Base-by-base conservation (phyloP, 176 grass and related monocot species). In the Panicum miliaceum region DNA sequence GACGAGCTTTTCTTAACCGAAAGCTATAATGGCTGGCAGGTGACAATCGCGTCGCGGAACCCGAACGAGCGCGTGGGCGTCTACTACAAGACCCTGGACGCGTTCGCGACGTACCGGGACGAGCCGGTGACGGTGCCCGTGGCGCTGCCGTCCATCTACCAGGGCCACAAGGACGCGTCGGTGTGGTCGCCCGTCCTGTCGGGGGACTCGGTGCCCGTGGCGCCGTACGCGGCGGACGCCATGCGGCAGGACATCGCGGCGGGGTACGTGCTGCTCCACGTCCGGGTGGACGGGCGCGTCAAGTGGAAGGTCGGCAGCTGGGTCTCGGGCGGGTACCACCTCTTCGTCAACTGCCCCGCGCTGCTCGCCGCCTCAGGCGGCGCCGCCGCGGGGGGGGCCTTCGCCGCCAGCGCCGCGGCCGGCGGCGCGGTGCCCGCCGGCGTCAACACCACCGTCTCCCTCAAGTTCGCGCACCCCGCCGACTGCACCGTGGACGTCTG, bases 231-330 rank as follows among this genome's bases (percentile, higher is more conserved):
- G 35, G 87, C 82, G 26, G 81, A 84, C 32, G 90, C 92, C 68
- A 83, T 97, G 80, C 69, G 50, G 68, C 94, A 94, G 87, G 94
- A 94, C 90, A 66, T 88, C 76, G 75, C 34, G 1, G 86, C 92
- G 3, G 94, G 94, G 0, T 90, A 92, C 82, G 78, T 97, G 84
- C 73, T 90, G 8, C 85, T 97, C 29, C 77, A 94, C 81, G 76
- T 97, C 35, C 78, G 68, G 73, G 40, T 97, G 10, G 86, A 89
- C 9, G 94, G 92, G 25, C 71, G 63, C 63, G 88, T 97, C 81
- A 94, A 88, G 82, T 97, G 92, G 92, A 97, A 88, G 90, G 91
- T 98, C 40, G 93, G 93, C 3, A 89, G 78, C 75, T 95, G 93
- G 93, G 81, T 86, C 81, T 94, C 96, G 42, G 87, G 91, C 36